Evolutionary conservation across 345 rosid species (phyloP).

Genomic region (Ceriops decandra): DNA sequence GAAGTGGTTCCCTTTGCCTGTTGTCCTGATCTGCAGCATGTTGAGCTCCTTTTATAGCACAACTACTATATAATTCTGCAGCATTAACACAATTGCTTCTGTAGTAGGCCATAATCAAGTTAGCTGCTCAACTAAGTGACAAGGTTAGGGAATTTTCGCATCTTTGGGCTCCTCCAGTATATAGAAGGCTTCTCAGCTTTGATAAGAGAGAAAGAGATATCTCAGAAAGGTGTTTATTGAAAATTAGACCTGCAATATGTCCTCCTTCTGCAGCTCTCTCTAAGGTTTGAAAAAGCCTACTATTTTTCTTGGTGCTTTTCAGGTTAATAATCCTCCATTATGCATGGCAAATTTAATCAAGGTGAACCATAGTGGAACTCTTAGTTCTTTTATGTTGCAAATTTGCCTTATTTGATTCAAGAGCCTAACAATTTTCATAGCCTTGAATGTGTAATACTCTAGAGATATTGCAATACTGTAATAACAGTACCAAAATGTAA

Average conservation of each 20-base stretch:
- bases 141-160: conserved; percentile 48
- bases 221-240: conserved; percentile 47
- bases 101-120: conserved; percentile 43
- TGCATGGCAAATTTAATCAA: not conserved
- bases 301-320: not conserved
- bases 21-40: too few relatives aligned
- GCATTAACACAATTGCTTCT: not conserved
- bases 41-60: too few relatives aligned
- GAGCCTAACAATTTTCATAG: not conserved
- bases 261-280: conserved; percentile 46
- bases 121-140: conserved; percentile 37
- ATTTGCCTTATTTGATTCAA: not conserved
- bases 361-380: not conserved
- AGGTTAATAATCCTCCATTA: not conserved
- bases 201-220: conserved; percentile 56
- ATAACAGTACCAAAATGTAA: not conserved
- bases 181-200: conserved; percentile 50
- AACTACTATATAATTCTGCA: too few relatives aligned
- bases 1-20: too few relatives aligned
- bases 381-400: not conserved
- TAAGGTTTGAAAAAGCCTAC: conserved; percentile 31
- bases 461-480: not conserved
- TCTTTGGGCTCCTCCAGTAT: conserved; percentile 50
- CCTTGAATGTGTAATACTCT: not conserved
- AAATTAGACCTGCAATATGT: conserved; percentile 35